phyloP scores from a whole-genome alignment of 164 flowering plant genomes.

The Nelumbo lutea region DNA sequence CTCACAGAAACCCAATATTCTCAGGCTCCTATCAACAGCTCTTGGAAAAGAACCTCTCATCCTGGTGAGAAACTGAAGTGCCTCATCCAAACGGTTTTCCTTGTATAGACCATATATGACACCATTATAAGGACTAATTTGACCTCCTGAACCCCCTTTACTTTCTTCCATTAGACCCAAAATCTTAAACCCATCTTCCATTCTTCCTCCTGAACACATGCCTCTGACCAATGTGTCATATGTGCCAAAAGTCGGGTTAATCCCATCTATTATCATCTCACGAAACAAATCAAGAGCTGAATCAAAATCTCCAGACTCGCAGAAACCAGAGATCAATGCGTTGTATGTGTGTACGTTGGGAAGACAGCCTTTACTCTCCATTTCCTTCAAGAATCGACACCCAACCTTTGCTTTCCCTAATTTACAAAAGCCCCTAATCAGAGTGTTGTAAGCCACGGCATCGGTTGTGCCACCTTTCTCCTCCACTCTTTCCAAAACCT shows the following conservation, averaged over 20 bases:
- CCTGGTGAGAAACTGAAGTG: conserved; percentile 42
- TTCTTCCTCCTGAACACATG: conserved; percentile 52
- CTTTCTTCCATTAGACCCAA: conserved; percentile 65
- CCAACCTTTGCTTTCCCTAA: conserved; percentile 56
- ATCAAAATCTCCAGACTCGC: conserved; percentile 50
- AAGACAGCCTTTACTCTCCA: conserved; percentile 82
- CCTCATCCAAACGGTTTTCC: conserved; percentile 46
- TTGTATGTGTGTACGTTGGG: conserved; percentile 73
- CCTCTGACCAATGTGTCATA: conserved; percentile 58
- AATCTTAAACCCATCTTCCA: conserved; percentile 52
- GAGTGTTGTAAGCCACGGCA: conserved; percentile 61
- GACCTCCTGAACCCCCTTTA: conserved; percentile 29
- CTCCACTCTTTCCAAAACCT: conserved; percentile 63
- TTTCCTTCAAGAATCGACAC: conserved; percentile 45
- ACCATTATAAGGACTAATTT: conserved; percentile 66
- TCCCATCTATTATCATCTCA: conserved; percentile 66
- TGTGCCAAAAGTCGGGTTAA: conserved; percentile 46
- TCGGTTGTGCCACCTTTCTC: conserved; percentile 53
- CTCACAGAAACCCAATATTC: conserved; percentile 41
- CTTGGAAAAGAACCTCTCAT: conserved; percentile 57
- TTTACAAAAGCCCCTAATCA: conserved; percentile 67
- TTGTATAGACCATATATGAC: conserved; percentile 69
- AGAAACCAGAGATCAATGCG: conserved; percentile 54
- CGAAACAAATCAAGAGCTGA: conserved; percentile 56
- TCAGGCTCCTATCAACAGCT: conserved; percentile 51